Evolutionary conservation across 768 basidiomycete species (phyloP), one percentile per base, ranked within the genome.

Genomic region (Clitopilus hobsonii): DNA sequence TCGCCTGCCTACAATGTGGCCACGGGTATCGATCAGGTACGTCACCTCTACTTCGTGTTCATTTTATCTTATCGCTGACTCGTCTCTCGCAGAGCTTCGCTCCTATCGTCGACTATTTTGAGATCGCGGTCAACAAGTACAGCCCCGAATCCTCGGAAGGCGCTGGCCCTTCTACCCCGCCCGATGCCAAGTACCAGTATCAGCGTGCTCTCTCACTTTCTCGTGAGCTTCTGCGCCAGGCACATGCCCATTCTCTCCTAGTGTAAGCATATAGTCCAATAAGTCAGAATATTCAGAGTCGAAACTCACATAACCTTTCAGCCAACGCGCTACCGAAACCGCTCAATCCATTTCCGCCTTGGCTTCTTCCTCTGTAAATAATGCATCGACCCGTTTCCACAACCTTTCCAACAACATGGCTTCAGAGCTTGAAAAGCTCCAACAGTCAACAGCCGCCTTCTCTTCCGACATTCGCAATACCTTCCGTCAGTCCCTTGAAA

Each of bases 31-130:
- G 89, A 91, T 71, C 81, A 88, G 74, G 89, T 88, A 57, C 52
- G 74, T 64, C n/a, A n/a, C n/a, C 54, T 51, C 55, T 36, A 51
- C 27, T 56, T 52, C 38, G 50, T 22, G 61, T 57, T 61, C 20
- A 55, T 64, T 62, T 16, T 25, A 58, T 57, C 29, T 53, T 56
- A 55, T 51, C 38, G 28, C 55, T 38, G 60, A 48, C 49, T 52
- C 25, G 52, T 49, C 36, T n/a, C 10, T 57, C 18, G 54, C 60
- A 89, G 88, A 75, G 77, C 60, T 82, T 91, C 61, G 67, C 87
- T n/a, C 89, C 91, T 38, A 72, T 91, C 50, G 82, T 93, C 28
- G 81, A 91, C 64, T 85, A 82, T 61, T 73, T 91, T 53, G 84
- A 87, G 66, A 74, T 72, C 20, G 81, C 82, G 10, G 78, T 86